Conservation (phyloP, 805 yeast genomes). For the Wickerhamomyces kurtzmanii region DNA sequence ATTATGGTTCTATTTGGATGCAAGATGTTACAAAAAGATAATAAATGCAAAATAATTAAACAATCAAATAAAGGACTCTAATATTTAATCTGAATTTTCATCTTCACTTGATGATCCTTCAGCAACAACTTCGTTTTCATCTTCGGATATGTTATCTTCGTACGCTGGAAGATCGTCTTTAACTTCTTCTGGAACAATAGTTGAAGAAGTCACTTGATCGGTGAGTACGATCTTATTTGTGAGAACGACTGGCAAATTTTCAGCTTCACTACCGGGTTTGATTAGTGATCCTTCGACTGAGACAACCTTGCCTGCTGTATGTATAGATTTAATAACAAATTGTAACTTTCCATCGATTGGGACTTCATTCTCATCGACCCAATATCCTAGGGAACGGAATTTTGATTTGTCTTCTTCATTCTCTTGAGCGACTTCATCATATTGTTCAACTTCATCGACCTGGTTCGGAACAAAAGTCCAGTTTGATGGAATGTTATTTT, state of each 20-base stretch:
- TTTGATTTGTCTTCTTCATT: conserved; percentile 13
- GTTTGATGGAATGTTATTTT: conserved; percentile 70
- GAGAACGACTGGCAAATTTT: conserved; percentile 42
- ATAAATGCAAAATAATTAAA: too few species aligned
- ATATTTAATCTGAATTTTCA: conserved; percentile 14
- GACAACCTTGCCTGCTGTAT: conserved; percentile 70
- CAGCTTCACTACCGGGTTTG: conserved; percentile 31
- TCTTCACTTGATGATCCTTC: conserved; percentile 18
- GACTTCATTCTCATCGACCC: conserved; percentile 71
- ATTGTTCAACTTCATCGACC: conserved; percentile 39
- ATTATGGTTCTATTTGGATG: too few species aligned
- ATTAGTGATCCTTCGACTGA: conserved; percentile 80
- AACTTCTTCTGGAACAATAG: conserved; percentile 3
- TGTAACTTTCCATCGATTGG: conserved; percentile 75
- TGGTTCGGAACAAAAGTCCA: conserved; percentile 85
- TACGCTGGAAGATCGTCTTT: conserved; percentile 10
- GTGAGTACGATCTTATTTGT: conserved; percentile 40
- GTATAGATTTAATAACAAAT: conserved; percentile 66
- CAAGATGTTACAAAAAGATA: too few species aligned
- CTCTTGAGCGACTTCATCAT: conserved; percentile 12
- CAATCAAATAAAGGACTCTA: too few species aligned
- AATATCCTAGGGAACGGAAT: conserved; percentile 65
- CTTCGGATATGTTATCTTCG: conserved; percentile 7
- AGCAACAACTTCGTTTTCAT: conserved; percentile 14
- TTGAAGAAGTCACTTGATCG: conserved; percentile 24